These are phyloP conservation scores for Melastoma candidum DNA, from an alignment of 441 rosid genomes.

Conservation along the genomic window DNA sequence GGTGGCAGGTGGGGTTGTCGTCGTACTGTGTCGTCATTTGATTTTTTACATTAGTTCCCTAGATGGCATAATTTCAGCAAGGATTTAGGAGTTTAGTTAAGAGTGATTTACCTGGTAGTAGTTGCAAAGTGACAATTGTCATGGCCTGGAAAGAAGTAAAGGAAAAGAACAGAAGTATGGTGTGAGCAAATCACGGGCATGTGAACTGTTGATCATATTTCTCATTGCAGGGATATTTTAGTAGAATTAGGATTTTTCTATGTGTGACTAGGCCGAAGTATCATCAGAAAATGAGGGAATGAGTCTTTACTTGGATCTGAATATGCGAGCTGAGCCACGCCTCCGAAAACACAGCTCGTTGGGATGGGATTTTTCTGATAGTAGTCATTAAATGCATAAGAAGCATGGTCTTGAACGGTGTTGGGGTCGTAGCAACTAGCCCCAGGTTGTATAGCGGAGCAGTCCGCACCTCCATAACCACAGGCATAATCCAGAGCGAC, in stretches of 20 bases:
- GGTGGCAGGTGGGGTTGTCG: too few relatives aligned
- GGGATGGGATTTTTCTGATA: slow-evolving; percentile 91
- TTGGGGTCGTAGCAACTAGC: slow-evolving; percentile 73
- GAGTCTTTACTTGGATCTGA: slow-evolving; percentile 85
- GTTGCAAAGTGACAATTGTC: slow-evolving; percentile 72
- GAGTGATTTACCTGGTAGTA: slow-evolving; percentile 20
- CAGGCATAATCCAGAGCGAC: slow-evolving; percentile 97
- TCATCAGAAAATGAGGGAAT: too few relatives aligned
- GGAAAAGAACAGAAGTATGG: neutral
- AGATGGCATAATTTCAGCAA: slow-evolving; percentile 8
- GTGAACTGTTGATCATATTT: too few relatives aligned
- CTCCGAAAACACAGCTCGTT: slow-evolving; percentile 85
- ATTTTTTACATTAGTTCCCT: slow-evolving; percentile 7
- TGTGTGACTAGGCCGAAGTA: neutral
- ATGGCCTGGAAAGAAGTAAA: slow-evolving; percentile 33
- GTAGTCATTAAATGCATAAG: slow-evolving; percentile 91
- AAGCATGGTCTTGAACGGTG: slow-evolving; percentile 70
- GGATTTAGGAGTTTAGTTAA: slow-evolving; percentile 1
- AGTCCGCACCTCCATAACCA: slow-evolving; percentile 91
- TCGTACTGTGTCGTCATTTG: slow-evolving; percentile 4
- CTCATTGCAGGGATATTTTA: too few relatives aligned
- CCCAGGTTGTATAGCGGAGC: slow-evolving; percentile 69
- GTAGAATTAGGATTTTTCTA: too few relatives aligned
- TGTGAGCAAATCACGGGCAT: neutral
- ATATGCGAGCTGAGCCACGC: slow-evolving; percentile 68